Percentiles rank a stretch among this genome's conserved stretches.
phyloP scores from a whole-genome alignment of 495 filamentous ascomycete genomes.

The Annulohypoxylon maeteangense region DNA sequence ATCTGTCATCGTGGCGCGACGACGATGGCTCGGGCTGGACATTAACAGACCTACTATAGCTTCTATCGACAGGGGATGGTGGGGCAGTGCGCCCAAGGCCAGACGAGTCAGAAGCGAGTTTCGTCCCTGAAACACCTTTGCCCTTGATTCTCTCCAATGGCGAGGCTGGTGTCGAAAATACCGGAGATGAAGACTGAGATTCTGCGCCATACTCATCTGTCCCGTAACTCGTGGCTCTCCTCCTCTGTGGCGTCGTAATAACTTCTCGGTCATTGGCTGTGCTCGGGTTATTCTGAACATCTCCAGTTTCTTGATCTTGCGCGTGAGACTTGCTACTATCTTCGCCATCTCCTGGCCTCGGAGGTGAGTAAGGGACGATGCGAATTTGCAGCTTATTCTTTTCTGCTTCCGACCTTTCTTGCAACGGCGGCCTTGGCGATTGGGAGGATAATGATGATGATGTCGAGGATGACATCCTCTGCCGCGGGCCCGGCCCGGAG shows the following conservation, averaged over 20 bases:
- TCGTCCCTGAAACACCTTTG: slow-evolving; percentile 60
- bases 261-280: slow-evolving; percentile 21
- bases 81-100: slow-evolving; percentile 51
- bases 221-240: slow-evolving; percentile 31
- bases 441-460: slow-evolving; percentile 42
- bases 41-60: slow-evolving; percentile 48
- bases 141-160: slow-evolving; percentile 53
- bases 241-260: slow-evolving; percentile 33
- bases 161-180: slow-evolving; percentile 44
- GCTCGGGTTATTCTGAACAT: slow-evolving; percentile 9
- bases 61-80: slow-evolving; percentile 47
- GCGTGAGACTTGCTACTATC: slow-evolving; percentile 31
- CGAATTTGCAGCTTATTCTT: slow-evolving; percentile 62
- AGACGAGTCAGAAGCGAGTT: slow-evolving; percentile 53
- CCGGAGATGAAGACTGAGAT: slow-evolving; percentile 49
- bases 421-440: slow-evolving; percentile 56
- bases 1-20: slow-evolving; percentile 38
- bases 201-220: slow-evolving; percentile 49
- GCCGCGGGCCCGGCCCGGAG: slow-evolving; percentile 28
- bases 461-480: slow-evolving; percentile 49
- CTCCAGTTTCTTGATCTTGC: slow-evolving; percentile 20
- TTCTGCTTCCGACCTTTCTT: slow-evolving; percentile 66
- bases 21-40: slow-evolving; percentile 36
- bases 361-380: slow-evolving; percentile 65
- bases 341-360: slow-evolving; percentile 51